These are phyloP conservation scores for Fusarium irregulare DNA, from an alignment of 2,329 filamentous ascomycete species.

Conservation along the genomic window DNA sequence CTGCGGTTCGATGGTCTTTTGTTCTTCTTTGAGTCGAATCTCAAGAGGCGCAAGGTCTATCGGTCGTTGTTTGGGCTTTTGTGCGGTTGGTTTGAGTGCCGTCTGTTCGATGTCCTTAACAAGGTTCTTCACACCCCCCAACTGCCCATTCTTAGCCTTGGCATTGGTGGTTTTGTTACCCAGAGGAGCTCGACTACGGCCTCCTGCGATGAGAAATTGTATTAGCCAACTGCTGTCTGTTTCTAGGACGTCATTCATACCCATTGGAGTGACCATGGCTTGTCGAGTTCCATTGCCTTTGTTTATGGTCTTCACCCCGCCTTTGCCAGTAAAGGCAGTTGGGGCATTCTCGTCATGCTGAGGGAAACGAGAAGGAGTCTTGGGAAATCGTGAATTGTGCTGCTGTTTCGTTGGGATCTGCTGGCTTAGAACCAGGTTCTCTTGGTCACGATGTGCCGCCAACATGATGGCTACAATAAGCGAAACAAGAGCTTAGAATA, in stretches of 20 bases:
- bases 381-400: conserved; percentile 79
- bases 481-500: conserved; percentile 21
- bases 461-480: conserved; percentile 66
- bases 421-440: conserved; percentile 83
- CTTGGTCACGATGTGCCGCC: conserved; percentile 83
- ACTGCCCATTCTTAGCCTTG: conserved; percentile 77
- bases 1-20: conserved; percentile 50
- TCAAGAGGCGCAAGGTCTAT: conserved; percentile 66
- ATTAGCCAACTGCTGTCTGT: conserved; percentile 17
- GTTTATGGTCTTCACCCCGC: conserved; percentile 60
- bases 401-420: conserved; percentile 80
- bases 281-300: conserved; percentile 61
- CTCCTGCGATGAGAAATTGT: conserved; percentile 36
- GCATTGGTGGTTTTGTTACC: conserved; percentile 98
- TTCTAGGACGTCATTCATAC: conserved; percentile 62
- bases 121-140: conserved; percentile 70
- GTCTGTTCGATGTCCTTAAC: conserved; percentile 72
- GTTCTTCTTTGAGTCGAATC: conserved; percentile 70
- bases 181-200: conserved; percentile 79
- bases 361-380: conserved; percentile 82
- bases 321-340: conserved; percentile 55
- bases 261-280: conserved; percentile 81
- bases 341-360: conserved; percentile 85
- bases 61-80: conserved; percentile 68
- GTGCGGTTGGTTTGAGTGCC: conserved; percentile 68